Evolutionary conservation across 768 basidiomycete species (phyloP), one percentile per base, ranked within the genome.

Genomic region (Rhodotorula diobovata): DNA sequence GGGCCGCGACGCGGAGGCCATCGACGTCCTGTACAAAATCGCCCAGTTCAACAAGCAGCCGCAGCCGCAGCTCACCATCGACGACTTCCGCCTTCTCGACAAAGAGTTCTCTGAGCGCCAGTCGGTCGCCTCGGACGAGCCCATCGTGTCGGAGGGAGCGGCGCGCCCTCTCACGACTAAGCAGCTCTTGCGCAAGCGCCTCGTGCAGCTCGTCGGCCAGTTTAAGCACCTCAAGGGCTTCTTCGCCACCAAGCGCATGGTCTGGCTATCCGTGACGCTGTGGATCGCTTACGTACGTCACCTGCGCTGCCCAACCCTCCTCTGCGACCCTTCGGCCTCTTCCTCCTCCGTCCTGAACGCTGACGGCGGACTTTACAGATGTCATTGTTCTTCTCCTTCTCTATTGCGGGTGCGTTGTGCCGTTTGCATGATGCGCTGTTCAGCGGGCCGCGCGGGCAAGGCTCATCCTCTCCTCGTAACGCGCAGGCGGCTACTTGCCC

Each of bases 1-100:
- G 63, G 82, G 82, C 32, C 76, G 75, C 46, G 81, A 83, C 67
- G 77, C 78, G 10, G 79, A 80, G 48, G 81, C 81, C 2, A 77
- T 83, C 71, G 77, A 78, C 14, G 81, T 83, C 30, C 61, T 83
- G n/a, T 76, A 81, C 72, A 67, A 67, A 32, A 81, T 83, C 66
- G 82, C 81, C 21, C 69, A 66, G 37, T 82, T 80, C 80, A 83
- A 83, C 77, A 73, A 73, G 53, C 74, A 76, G 12, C 73, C 79
- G 1, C 63, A 74, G 4, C 81, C 81, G 7, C 68, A 67, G 7
- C 76, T 81, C 46, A 80, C 80, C 15, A 66, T 81, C 46, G 78
- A 79, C 4, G 79, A 81, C 67, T 81, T 83, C 76, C 72, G 72
- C 18, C 78, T 77, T 37, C 74, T 83, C 65, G 80, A 82, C 45